Conservation (phyloP, 108 stramenopile genomes). For the Ochromonas danica region DNA sequence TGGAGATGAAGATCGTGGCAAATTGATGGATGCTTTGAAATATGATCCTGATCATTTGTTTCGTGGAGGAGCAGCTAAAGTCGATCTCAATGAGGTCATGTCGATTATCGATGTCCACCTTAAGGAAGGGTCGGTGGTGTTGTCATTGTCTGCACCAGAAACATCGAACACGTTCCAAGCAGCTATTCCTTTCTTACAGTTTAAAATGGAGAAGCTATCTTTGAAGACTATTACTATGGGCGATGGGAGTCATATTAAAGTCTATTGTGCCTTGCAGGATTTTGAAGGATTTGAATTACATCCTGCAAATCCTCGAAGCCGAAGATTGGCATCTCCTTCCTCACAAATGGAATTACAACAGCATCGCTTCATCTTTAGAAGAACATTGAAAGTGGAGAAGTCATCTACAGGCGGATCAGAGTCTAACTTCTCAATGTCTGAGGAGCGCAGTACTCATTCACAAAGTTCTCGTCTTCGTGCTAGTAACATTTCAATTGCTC, state of each 20-base stretch:
- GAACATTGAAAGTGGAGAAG: not conserved
- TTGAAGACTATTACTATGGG: not conserved
- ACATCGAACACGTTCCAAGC: not conserved
- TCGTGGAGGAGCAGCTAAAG: not conserved
- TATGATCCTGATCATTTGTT: not conserved
- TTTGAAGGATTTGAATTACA: not conserved
- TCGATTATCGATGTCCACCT: not conserved
- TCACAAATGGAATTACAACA: not conserved
- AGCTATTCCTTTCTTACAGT: slow-evolving; percentile 20
- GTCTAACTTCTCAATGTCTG: not conserved
- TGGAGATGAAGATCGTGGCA: not conserved
- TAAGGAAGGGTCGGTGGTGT: not conserved
- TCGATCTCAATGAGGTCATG: not conserved
- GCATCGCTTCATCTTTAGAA: not conserved
- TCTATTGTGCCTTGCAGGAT: not conserved
- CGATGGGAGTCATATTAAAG: not conserved
- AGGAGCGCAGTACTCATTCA: not conserved
- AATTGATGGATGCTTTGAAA: not conserved
- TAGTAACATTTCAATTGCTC: not conserved
- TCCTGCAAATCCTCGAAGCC: not conserved
- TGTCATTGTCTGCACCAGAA: not conserved
- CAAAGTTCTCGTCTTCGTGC: not conserved
- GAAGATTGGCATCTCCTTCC: not conserved
- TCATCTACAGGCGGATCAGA: not conserved
- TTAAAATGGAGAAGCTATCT: not conserved